Percentiles rank a stretch among this genome's conserved stretches.
phyloP scores from a whole-genome alignment of 495 filamentous ascomycete genomes.

The Penicillium canescens region DNA sequence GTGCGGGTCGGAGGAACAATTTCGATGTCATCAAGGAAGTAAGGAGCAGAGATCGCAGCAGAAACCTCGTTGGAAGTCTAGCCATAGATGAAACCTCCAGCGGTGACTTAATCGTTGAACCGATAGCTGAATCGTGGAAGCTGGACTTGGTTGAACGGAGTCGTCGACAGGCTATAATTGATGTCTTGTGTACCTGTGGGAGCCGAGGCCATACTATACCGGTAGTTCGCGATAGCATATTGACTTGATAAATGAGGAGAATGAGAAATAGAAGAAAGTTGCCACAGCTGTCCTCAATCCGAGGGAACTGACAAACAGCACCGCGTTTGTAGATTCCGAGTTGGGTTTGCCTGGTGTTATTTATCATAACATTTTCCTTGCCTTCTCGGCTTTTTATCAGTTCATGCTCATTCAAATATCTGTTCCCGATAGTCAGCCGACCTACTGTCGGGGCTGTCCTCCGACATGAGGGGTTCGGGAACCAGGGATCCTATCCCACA shows the following conservation, averaged over 20 bases:
- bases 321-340: too few relatives aligned
- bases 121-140: conserved; percentile 16
- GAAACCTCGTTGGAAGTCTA: conserved; percentile 62
- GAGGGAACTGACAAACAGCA: too few relatives aligned
- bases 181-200: background rate
- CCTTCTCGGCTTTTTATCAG: background rate
- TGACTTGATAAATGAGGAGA: background rate
- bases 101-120: conserved; percentile 2
- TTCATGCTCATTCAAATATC: conserved; percentile 3
- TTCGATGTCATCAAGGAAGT: conserved; percentile 77
- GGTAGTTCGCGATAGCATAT: conserved; percentile 13
- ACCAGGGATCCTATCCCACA: background rate
- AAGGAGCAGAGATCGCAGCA: conserved; percentile 73
- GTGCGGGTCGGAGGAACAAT: conserved; percentile 62
- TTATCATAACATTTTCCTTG: background rate
- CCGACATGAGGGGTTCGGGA: conserved; percentile 21
- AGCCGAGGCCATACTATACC: background rate
- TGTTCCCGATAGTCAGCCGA: conserved; percentile 9
- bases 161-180: background rate
- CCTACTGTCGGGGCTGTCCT: conserved; percentile 12
- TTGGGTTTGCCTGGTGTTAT: background rate
- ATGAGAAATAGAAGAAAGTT: background rate
- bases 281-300: too few relatives aligned
- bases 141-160: conserved; percentile 20
- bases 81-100: conserved; percentile 54